These are phyloP conservation scores for Botrytis medusae DNA, from an alignment of 2,329 filamentous ascomycete genomes.

Conservation along the genomic window DNA sequence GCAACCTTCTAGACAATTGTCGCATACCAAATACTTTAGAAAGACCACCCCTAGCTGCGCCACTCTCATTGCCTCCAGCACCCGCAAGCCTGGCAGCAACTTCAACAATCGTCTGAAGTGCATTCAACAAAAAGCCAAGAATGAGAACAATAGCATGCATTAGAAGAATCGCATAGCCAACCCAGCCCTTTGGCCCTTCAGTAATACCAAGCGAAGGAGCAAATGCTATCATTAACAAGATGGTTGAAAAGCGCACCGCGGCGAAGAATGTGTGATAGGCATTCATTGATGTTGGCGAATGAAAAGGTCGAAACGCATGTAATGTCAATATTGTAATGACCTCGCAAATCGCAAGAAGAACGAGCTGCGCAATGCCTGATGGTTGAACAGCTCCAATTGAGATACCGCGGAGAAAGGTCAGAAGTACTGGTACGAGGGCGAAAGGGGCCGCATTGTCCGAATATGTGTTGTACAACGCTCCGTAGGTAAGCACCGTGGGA, in stretches of 20 bases:
- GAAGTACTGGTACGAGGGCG: constrained; percentile 78
- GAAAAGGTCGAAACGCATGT: constrained; percentile 86
- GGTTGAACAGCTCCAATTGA: constrained; percentile 91
- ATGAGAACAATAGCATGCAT: constrained; percentile 83
- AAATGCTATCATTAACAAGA: constrained; percentile 79
- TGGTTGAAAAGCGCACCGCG: constrained; percentile 69
- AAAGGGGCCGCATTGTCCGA: constrained; percentile 90
- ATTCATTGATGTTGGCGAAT: constrained; percentile 94
- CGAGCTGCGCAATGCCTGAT: constrained; percentile 88
- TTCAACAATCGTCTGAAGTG: constrained; percentile 86
- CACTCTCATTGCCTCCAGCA: constrained; percentile 73
- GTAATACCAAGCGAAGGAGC: constrained; percentile 77
- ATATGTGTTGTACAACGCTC: constrained; percentile 95
- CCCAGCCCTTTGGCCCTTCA: constrained; percentile 84
- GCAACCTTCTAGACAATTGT: constrained; percentile 74
- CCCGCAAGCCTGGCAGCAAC: constrained; percentile 80
- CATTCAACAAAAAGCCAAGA: constrained; percentile 91
- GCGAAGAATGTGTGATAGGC: constrained; percentile 88
- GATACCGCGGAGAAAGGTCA: constrained; percentile 83
- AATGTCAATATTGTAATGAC: constrained; percentile 85
- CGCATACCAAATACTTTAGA: constrained; percentile 90
- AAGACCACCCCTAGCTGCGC: constrained; percentile 76
- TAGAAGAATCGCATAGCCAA: constrained; percentile 86
- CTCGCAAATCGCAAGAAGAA: constrained; percentile 90
- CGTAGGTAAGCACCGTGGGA: constrained; percentile 83